These are phyloP conservation scores for Plantago coronopus DNA, from an alignment of 305 asterid species.

Conservation along the genomic window DNA sequence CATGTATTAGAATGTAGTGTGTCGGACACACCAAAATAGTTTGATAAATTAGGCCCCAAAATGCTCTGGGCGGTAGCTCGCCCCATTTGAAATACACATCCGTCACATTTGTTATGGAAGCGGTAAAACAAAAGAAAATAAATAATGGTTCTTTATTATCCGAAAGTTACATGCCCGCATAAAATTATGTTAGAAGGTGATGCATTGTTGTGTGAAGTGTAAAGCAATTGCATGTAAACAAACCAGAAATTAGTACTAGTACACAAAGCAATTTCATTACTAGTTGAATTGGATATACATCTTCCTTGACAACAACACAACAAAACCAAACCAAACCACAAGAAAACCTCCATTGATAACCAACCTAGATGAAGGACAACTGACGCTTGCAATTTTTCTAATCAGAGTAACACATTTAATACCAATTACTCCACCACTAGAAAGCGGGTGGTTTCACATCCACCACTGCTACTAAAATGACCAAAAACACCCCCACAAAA, in stretches of 20 bases:
- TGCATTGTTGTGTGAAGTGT: no score
- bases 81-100: no score
- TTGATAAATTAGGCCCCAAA: no score
- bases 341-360: constrained; percentile 14
- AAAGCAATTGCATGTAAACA: no score
- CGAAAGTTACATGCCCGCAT: no score
- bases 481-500: constrained; percentile 7
- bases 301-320: constrained; percentile 17
- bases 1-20: no score
- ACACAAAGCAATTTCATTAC: constrained; percentile 27
- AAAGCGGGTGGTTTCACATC: constrained; percentile 53
- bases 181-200: no score
- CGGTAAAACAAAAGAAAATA: no score
- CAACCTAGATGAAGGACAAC: background rate
- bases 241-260: background rate
- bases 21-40: no score
- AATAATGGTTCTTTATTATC: no score
- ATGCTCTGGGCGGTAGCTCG: no score
- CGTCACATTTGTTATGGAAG: no score
- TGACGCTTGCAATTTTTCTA: background rate
- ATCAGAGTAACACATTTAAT: constrained; percentile 15
- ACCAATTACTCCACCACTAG: constrained; percentile 20
- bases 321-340: constrained; percentile 17
- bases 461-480: constrained; percentile 47
- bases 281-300: constrained; percentile 29